Evolutionary conservation across 2,329 filamentous ascomycete species (phyloP).

Genomic region (Fusarium duplospermum): DNA sequence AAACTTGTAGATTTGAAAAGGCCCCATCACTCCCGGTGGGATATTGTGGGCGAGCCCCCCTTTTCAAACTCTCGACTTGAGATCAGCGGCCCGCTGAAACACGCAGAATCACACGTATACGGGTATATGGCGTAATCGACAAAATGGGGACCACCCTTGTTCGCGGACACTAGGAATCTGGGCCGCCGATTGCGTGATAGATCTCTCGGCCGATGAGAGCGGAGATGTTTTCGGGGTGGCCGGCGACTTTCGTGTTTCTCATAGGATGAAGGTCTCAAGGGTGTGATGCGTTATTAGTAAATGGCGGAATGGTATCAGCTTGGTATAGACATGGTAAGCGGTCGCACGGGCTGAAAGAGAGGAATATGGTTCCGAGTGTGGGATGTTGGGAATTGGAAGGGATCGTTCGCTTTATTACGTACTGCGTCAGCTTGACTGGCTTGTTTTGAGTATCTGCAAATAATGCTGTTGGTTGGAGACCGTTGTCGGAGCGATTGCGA

Average conservation of each 20-base stretch:
- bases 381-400: not conserved
- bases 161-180: not conserved
- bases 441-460: not conserved
- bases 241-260: not conserved
- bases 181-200: slow-evolving; percentile 2
- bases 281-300: not conserved
- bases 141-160: not conserved
- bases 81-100: not conserved
- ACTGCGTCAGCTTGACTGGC: not conserved
- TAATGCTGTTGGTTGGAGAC: not conserved
- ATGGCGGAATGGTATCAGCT: not conserved
- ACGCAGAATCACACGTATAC: not conserved
- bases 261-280: not conserved
- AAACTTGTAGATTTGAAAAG: not conserved
- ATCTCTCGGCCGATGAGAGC: not conserved
- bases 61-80: not conserved
- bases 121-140: not conserved
- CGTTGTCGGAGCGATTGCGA: not conserved
- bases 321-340: not conserved
- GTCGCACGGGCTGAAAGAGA: not conserved
- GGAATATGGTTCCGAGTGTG: not conserved
- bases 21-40: not conserved
- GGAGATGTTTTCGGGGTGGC: not conserved
- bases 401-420: not conserved
- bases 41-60: not conserved